phyloP scores from a whole-genome alignment of 2,329 filamentous ascomycete species.

The Aureobasidium sp. region DNA sequence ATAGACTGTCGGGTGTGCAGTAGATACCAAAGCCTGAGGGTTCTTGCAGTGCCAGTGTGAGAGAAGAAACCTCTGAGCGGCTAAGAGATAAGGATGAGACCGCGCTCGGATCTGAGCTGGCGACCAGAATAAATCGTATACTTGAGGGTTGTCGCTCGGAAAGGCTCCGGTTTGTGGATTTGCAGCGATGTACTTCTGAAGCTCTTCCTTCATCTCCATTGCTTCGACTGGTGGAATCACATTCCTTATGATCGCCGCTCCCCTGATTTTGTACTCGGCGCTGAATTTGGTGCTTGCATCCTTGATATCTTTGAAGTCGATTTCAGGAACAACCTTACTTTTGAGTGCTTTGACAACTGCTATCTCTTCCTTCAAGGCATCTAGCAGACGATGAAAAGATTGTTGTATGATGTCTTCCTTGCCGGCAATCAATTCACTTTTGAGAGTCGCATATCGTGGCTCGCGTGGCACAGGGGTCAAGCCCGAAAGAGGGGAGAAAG shows the following conservation, averaged over 20 bases:
- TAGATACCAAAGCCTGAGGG: constrained; percentile 33
- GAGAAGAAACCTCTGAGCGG: constrained; percentile 39
- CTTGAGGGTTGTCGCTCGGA: constrained; percentile 39
- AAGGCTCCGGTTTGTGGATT: constrained; percentile 41
- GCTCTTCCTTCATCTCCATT: constrained; percentile 35
- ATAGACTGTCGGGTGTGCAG: constrained; percentile 37
- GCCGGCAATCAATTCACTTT: constrained; percentile 34
- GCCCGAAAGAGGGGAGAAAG: constrained; percentile 40
- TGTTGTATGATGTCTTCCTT: constrained; percentile 38
- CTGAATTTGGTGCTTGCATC: constrained; percentile 47
- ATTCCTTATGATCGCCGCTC: constrained; percentile 38
- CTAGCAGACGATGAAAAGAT: constrained; percentile 38
- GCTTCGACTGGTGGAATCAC: constrained; percentile 36
- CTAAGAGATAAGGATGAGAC: constrained; percentile 37
- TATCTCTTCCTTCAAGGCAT: constrained; percentile 35
- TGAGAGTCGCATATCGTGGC: constrained; percentile 37
- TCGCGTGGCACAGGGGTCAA: constrained; percentile 34
- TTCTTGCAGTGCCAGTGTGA: constrained; percentile 39
- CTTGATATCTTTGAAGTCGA: constrained; percentile 37
- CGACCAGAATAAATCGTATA: constrained; percentile 44
- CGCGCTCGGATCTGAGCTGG: constrained; percentile 39
- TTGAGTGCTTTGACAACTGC: constrained; percentile 34
- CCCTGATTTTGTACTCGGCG: constrained; percentile 48
- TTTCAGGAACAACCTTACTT: constrained; percentile 36
- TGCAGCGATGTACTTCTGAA: constrained; percentile 36